These are phyloP conservation scores for Paraglomus brasilianum DNA, from an alignment of 192 early-diverging fungal species.

Conservation along the genomic window DNA sequence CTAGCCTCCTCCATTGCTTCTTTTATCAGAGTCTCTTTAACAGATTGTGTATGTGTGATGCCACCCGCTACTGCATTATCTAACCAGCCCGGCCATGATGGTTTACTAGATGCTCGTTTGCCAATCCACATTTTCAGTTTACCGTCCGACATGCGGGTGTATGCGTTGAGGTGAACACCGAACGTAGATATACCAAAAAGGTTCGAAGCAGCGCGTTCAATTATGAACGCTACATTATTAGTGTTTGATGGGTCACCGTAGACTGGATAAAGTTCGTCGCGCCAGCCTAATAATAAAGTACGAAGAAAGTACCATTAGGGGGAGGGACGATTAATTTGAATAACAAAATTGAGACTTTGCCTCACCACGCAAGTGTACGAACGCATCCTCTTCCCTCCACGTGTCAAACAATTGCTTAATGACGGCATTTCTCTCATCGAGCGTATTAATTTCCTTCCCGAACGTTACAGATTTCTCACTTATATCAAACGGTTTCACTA, in stretches of 20 bases:
- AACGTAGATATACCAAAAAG: constrained; percentile 83
- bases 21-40: constrained; percentile 69
- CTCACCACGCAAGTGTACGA: constrained; percentile 31
- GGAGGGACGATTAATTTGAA: background rate
- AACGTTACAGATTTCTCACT: constrained; percentile 39
- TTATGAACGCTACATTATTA: constrained; percentile 48
- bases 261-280: constrained; percentile 82
- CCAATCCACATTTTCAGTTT: constrained; percentile 86
- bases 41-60: constrained; percentile 59
- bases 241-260: constrained; percentile 51
- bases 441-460: constrained; percentile 33
- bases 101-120: constrained; percentile 71
- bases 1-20: constrained; percentile 92
- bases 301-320: background rate
- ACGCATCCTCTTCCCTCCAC: constrained; percentile 40
- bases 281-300: constrained; percentile 62
- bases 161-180: constrained; percentile 91
- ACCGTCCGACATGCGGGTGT: constrained; percentile 42
- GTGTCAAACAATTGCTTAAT: constrained; percentile 40
- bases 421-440: constrained; percentile 34
- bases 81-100: constrained; percentile 82
- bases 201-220: constrained; percentile 79
- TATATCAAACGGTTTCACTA: constrained; percentile 42
- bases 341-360: background rate
- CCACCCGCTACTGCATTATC: constrained; percentile 83